Base-by-base conservation (phyloP, 495 filamentous ascomycete genomes). In the Aspergillus baeticus region DNA sequence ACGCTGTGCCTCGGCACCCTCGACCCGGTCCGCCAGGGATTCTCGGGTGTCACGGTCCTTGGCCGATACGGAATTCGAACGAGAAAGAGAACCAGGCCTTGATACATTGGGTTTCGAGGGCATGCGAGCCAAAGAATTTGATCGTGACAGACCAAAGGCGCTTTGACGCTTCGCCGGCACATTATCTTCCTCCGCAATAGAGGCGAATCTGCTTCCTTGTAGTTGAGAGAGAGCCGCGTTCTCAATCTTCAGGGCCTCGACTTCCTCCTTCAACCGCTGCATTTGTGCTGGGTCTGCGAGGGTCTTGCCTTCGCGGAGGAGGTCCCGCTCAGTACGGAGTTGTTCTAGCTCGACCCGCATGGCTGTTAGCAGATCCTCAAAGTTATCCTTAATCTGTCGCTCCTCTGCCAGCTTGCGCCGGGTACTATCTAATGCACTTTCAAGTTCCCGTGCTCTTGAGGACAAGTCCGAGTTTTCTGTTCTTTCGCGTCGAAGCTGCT, bases 1-100 rank as follows among this genome's bases (percentile, higher is more conserved):
- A 20, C 94, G 87, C 72, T 98, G 94, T 36, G 86, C 82, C 71
- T 98, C 95, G 35, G 96, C 85, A 60, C 97, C 92, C 67, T 95
- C 94, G 13, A 97, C 77, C 35, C 90, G 84, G 31, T 98, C 94
- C 11, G 86, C 83, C 22, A 90, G 69, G n/a, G 83, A 81, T 41
- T 91, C 88, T 44, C 81, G 78, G 5, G 81, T 82, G 60, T 92
- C 88, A 29, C 73, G 70, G 21, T 83, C 77, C 64, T 87, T 88
- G 17, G 69, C 74, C 31, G 76, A 79, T 36, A 87, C 81, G 1
- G 89, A 87, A 58, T 87, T 84, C 11, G 84, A 77, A 61, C 72
- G 67, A 14, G 76, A 79, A 44, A 81, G 55, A 5, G 75, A 74
- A n/a, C 66, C 63, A 2, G 76, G 80, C 11, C 79, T 69, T 14